Evolutionary conservation across 306 rosid genomes (phyloP), one percentile per base, ranked within the genome.

Genomic region (Abrus precatorius): DNA sequence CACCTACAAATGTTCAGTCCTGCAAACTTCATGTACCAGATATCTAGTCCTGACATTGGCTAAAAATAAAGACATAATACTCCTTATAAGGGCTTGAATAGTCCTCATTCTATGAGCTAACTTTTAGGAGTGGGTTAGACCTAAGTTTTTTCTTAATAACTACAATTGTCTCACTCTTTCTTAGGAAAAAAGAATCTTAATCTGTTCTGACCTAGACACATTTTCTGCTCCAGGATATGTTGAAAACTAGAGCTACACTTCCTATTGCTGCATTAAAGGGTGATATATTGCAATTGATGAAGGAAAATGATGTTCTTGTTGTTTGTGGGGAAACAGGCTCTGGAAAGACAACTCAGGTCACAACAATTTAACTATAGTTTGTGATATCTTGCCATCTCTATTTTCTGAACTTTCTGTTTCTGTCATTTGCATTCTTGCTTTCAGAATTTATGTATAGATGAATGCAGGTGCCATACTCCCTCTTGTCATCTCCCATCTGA

Each of bases 241-340:
- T 89, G 85, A 93, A 88, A 85, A 80, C 80, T 72, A 90, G 99
- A 84, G 91, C 88, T 85, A 85, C 87, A 55, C 99, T 95, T 75
- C 99, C 99, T 41, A 85, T 95, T 87, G 89, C 95, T 75, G 59
- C 87, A 47, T 70, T 91, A 38, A 87, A 90, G 84, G 93, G 84
- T 84, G 94, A 93, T 62, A 87, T 91, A 82, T 74, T 91, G 90
- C 89, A 88, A 80, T 85, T 90, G 75, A 78, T 95, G 71, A 90
- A 85, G 87, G 91, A 93, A 65, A 86, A 89, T 71, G 82, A 86
- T 73, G 94, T 91, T 76, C 90, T 95, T 70, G 97, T 95, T 75
- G 97, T 95, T 85, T 91, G 99, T 84, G 99, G 99, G 80, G 99
- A 95, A 89, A 95, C 99, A 33, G 99, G 99, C 83, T 95, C 99